A percentile compares a stretch with the other conserved stretches of the same genome.
Conservation (phyloP, 441 rosid species). For the Jatropha podagrica region DNA sequence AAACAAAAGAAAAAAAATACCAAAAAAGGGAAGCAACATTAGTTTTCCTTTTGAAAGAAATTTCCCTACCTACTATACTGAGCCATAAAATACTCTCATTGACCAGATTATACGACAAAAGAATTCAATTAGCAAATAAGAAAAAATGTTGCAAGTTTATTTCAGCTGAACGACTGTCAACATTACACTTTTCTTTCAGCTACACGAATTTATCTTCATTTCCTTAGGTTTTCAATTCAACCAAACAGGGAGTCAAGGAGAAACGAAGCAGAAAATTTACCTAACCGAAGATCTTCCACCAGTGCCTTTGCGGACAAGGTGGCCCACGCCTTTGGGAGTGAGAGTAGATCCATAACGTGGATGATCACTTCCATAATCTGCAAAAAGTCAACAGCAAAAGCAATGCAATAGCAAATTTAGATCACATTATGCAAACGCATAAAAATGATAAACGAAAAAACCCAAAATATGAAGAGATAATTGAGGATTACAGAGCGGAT, state of each 20-base stretch:
- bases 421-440: not conserved
- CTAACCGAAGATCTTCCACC: constrained; percentile 99
- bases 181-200: too few relatives aligned
- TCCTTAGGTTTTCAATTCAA: not conserved
- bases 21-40: not conserved
- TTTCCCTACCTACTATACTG: not conserved
- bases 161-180: not conserved
- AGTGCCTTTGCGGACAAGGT: constrained; percentile 96
- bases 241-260: not conserved
- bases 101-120: not conserved
- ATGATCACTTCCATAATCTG: constrained; percentile 64
- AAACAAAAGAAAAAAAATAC: not conserved
- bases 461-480: constrained; percentile 25
- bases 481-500: constrained; percentile 52
- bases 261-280: constrained; percentile 30
- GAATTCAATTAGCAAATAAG: not conserved
- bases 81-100: not conserved
- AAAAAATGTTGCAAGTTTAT: not conserved
- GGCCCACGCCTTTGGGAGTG: constrained; percentile 63
- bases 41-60: not conserved
- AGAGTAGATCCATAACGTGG: constrained; percentile 65
- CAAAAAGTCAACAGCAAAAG: not conserved
- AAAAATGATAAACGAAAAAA: not conserved
- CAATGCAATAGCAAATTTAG: not conserved
- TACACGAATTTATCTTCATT: not conserved